These are phyloP conservation scores for Chaetothyriales sp. DNA, from an alignment of 2,329 filamentous ascomycete genomes.

Conservation along the genomic window DNA sequence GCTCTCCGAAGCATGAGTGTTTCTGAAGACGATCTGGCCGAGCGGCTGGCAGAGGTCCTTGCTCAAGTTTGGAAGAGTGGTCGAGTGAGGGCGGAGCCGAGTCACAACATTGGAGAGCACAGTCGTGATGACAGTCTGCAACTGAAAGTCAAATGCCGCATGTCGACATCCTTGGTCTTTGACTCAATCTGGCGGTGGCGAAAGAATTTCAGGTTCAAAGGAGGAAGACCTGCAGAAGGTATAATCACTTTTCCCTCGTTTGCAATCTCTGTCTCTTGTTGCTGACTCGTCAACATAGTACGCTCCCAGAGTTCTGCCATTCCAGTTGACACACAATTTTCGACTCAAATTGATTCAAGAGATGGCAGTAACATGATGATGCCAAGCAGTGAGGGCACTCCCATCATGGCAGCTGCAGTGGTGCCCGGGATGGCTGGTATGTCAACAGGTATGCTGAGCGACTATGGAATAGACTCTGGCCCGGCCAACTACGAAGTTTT, in stretches of 20 bases:
- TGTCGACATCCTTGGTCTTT: constrained; percentile 52
- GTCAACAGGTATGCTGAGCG: constrained; percentile 14
- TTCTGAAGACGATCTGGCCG: constrained; percentile 46
- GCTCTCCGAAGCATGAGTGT: constrained; percentile 46
- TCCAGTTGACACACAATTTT: background rate
- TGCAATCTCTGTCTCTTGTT: background rate
- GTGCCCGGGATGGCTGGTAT: constrained; percentile 18
- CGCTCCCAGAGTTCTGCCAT: background rate
- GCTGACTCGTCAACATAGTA: background rate
- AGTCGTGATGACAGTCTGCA: constrained; percentile 29
- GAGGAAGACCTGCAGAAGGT: constrained; percentile 39
- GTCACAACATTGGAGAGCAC: constrained; percentile 14
- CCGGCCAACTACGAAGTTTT: constrained; percentile 67
- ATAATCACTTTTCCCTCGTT: constrained; percentile 19
- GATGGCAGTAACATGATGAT: background rate
- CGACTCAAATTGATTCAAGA: background rate
- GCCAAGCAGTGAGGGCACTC: background rate
- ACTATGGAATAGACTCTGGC: constrained; percentile 13
- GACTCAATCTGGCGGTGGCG: constrained; percentile 56
- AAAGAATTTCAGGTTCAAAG: constrained; percentile 45
- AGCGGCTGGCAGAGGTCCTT: constrained; percentile 49
- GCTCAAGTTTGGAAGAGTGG: constrained; percentile 49
- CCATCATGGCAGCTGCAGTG: constrained; percentile 3
- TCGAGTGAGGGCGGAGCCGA: constrained; percentile 19
- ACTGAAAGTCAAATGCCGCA: constrained; percentile 50